Conservation (phyloP, 1,284 basidiomycete genomes). For the Malassezia caprae region DNA sequence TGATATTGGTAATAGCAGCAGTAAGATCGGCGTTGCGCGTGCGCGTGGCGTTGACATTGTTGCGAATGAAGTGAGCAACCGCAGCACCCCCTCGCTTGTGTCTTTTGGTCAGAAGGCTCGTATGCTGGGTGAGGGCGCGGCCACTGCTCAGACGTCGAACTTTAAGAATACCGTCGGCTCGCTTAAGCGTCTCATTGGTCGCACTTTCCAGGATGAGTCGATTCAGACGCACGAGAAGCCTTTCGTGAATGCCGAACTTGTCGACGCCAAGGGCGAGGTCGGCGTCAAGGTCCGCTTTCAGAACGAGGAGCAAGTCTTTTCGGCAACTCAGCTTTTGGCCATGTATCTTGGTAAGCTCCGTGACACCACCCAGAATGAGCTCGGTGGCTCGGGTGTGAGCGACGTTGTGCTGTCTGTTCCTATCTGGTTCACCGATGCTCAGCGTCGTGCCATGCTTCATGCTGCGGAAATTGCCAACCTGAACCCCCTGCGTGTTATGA, state of each 20-base stretch:
- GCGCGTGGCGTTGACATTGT: constrained; percentile 45
- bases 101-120: constrained; percentile 45
- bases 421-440: constrained; percentile 45
- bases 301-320: constrained; percentile 41
- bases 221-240: constrained; percentile 45
- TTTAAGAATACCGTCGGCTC: constrained; percentile 48
- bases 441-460: constrained; percentile 44
- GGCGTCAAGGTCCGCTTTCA: constrained; percentile 46
- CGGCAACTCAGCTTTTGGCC: constrained; percentile 46
- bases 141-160: constrained; percentile 46
- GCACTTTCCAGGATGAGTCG: constrained; percentile 36
- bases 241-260: constrained; percentile 45
- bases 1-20: constrained; percentile 40
- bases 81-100: constrained; percentile 44
- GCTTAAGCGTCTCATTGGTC: constrained; percentile 45
- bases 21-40: constrained; percentile 42
- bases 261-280: constrained; percentile 44
- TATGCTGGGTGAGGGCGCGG: constrained; percentile 45
- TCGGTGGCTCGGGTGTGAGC: constrained; percentile 39
- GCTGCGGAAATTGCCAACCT: constrained; percentile 46
- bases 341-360: constrained; percentile 47
- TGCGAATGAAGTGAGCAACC: constrained; percentile 46
- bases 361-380: constrained; percentile 42
- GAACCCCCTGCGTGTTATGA: constrained; percentile 46
- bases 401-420: constrained; percentile 47